Evolutionary conservation across 2,329 filamentous ascomycete genomes (phyloP), one percentile per base, ranked within the genome.

Genomic region (Cadophora luteo-olivacea): DNA sequence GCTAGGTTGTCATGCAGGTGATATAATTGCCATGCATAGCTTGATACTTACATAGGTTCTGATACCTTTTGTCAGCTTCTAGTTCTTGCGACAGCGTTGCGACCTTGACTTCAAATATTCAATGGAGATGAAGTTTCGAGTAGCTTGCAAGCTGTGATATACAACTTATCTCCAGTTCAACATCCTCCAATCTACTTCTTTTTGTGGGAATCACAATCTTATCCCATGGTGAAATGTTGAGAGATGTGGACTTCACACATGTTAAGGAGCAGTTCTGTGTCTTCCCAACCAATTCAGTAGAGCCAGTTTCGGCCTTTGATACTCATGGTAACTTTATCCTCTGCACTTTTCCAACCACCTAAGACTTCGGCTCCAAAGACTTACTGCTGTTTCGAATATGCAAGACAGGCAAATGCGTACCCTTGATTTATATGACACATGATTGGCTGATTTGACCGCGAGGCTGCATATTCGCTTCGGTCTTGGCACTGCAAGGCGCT

Each of bases 401-500:
- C 41, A 45, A 19, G 16, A 19, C 16, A 19, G 14, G 1, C 6
- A 8, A 45, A 45, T 19, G 16, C 12, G 6, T 45, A 2, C 16
- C 16, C 16, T 22, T 22, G 9, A 8, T 49, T 1, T 4, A 5
- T 22, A 8, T 52, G 48, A 41, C n/a, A 24, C 36, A 8, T 19
- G 62, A 57, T 64, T 55, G 55, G 63, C 49, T 36, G 19, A 14
- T 11, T 36, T 4, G 12, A 12, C 7, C 14, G 6, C 52, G 48
- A 67, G 60, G 51, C 51, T 64, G 41, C 33, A 38, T 32, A 33
- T 41, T 48, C 51, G 51, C 38, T 58, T 57, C 25, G 24, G 63
- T 36, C 63, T 65, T 65, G 63, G 63, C 63, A 4, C 63, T 57
- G 51, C 63, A 58, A 65, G 63, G 63, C 63, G 51, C 55, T 19